Evolutionary conservation across 345 rosid genomes (phyloP).

Genomic region (Schrenkiella parvula): DNA sequence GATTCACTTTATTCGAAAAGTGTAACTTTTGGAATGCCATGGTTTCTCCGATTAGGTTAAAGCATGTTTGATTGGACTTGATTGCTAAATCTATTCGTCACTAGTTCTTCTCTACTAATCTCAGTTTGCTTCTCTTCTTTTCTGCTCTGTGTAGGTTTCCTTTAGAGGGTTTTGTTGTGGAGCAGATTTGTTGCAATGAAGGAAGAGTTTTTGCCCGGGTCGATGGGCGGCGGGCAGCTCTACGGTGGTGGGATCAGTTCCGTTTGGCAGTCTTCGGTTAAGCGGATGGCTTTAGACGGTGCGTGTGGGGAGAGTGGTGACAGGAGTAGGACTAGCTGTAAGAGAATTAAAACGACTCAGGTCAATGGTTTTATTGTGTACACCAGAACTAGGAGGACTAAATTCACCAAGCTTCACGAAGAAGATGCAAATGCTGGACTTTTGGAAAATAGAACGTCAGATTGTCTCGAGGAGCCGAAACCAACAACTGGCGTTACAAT

Average conservation of each 20-base stretch:
- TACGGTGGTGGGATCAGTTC: conserved; percentile 32
- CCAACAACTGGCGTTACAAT: background rate
- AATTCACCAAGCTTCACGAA: conserved; percentile 19
- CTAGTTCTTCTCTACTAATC: background rate
- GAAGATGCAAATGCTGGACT: conserved; percentile 24
- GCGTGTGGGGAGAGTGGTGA: conserved; percentile 33
- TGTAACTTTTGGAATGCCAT: background rate
- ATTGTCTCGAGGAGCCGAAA: conserved; percentile 21
- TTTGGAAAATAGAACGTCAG: conserved; percentile 8
- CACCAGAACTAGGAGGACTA: conserved; percentile 50
- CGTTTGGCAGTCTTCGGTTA: conserved; percentile 34
- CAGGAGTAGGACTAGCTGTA: conserved; percentile 39
- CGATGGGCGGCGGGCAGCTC: conserved; percentile 26
- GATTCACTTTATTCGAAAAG: conserved; percentile 7
- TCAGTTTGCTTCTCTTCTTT: background rate
- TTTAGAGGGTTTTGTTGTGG: background rate
- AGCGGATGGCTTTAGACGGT: conserved; percentile 34
- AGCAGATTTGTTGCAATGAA: conserved; percentile 51
- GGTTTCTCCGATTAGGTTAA: background rate
- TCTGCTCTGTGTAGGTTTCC: background rate
- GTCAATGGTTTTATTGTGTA: conserved; percentile 78
- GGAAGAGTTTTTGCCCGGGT: conserved; percentile 44
- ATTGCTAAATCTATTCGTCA: conserved; percentile 1
- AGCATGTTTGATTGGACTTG: background rate
- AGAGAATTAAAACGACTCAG: conserved; percentile 54